Evolutionary conservation across 345 rosid genomes (phyloP), one percentile per base, ranked within the genome.

Genomic region (Camelina sativa): DNA sequence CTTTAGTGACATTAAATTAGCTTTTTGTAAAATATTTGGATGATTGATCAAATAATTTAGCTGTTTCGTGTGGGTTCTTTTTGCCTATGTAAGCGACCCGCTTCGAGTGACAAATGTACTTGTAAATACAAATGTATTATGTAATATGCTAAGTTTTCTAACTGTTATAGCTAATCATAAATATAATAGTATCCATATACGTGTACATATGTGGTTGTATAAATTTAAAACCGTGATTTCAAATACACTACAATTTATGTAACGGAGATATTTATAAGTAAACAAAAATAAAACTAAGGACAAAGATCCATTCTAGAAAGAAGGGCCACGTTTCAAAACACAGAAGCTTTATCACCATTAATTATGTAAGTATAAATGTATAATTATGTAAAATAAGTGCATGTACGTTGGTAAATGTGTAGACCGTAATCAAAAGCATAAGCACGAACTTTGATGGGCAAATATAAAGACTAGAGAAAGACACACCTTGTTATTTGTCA

Each of bases 301-400:
- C 80, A 77, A 71, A 77, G 67, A 77, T 64, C 76, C 67, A 71
- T 64, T 64, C 58, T 77, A 64, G 80, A 71, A 77, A 71, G 76
- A 57, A 56, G 80, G 72, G 80, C 72, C 80, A 77, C 54, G 72
- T 71, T 65, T 64, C 72, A 37, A 76, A 71, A 63, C 67, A 30
- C 76, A 51, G 35, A 78, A 72, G 62, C 80, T 78, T 78, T 59
- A 71, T 41, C 35, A 71, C 72, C 61, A 65, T 65, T 65, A 65
- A 52, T 61, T 72, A 52, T 72, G 48, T 65, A 53, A 65, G 7
- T 50, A 64, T 11, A 71, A 52, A 53, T 58, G 7, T 50, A 64
- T 11, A 71, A 52, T 35, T 44, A 70, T 77, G 66, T 58, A 52
- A 28, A 68, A 61, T 70, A 28, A 53, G 48, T 61, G 40, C 55